Conservation (phyloP, 805 yeast species). For the Allodekkera sacchari region DNA sequence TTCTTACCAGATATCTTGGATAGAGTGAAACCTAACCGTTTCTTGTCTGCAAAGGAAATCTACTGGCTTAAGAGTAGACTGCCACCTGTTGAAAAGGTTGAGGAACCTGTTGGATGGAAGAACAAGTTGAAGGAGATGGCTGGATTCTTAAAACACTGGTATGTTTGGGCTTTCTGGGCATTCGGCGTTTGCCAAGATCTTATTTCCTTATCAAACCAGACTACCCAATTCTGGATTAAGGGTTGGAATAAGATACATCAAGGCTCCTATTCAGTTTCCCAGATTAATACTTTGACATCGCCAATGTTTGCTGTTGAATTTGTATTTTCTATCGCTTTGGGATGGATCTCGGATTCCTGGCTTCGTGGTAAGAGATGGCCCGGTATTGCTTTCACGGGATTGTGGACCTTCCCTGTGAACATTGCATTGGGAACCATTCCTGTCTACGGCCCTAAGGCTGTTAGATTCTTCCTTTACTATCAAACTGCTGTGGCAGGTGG, state of each 20-base stretch:
- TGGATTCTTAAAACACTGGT: slow-evolving; percentile 13
- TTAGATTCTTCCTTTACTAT: slow-evolving; percentile 13
- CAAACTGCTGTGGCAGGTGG: slow-evolving; percentile 11
- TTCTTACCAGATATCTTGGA: slow-evolving; percentile 23
- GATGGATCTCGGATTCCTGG: slow-evolving; percentile 15
- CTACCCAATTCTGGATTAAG: slow-evolving; percentile 14
- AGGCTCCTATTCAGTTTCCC: slow-evolving; percentile 11
- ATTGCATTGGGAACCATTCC: slow-evolving; percentile 11
- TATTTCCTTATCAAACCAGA: slow-evolving; percentile 10
- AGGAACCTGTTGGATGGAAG: slow-evolving; percentile 8
- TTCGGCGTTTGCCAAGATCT: slow-evolving; percentile 12
- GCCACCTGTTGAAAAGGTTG: slow-evolving; percentile 6
- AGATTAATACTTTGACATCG: slow-evolving; percentile 11
- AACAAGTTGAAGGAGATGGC: slow-evolving; percentile 6
- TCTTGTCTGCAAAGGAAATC: slow-evolving; percentile 10
- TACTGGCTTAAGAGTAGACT: slow-evolving; percentile 8
- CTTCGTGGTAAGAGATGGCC: slow-evolving; percentile 15
- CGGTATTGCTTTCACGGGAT: slow-evolving; percentile 9
- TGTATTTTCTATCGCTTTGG: slow-evolving; percentile 8
- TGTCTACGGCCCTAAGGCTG: slow-evolving; percentile 11
- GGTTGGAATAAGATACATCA: slow-evolving; percentile 14
- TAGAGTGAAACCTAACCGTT: slow-evolving; percentile 21
- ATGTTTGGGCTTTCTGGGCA: slow-evolving; percentile 13
- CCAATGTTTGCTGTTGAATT: slow-evolving; percentile 14
- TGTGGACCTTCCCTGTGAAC: slow-evolving; percentile 10